These are phyloP conservation scores for Polyplosphaeria fusca DNA, from an alignment of 495 filamentous ascomycete species.

Conservation along the genomic window DNA sequence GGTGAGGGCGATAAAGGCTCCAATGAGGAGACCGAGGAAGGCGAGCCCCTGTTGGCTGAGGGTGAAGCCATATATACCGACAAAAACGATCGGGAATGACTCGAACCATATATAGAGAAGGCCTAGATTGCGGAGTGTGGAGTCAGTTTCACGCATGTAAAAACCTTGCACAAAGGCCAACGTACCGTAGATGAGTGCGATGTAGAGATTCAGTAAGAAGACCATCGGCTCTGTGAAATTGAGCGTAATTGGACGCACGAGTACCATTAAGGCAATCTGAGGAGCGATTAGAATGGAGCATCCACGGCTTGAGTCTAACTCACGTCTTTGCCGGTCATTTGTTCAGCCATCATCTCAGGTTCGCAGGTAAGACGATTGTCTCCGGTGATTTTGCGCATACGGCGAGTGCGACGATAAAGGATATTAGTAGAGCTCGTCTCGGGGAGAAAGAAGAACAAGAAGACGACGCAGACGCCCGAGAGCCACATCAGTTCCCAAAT, in stretches of 20 bases:
- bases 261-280: slow-evolving; percentile 35
- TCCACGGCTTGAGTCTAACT: background rate
- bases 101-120: slow-evolving; percentile 59
- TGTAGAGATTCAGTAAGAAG: slow-evolving; percentile 53
- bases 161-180: no score
- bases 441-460: slow-evolving; percentile 43
- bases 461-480: slow-evolving; percentile 40
- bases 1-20: slow-evolving; percentile 42
- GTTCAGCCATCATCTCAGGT: slow-evolving; percentile 38
- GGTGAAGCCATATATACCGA: slow-evolving; percentile 49
- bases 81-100: slow-evolving; percentile 54
- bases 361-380: slow-evolving; percentile 40
- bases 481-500: slow-evolving; percentile 45
- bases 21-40: slow-evolving; percentile 52
- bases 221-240: slow-evolving; percentile 51
- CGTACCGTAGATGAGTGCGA: slow-evolving; percentile 49
- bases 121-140: no score
- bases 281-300: background rate
- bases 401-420: slow-evolving; percentile 40
- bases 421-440: slow-evolving; percentile 44
- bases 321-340: slow-evolving; percentile 42
- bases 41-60: slow-evolving; percentile 48
- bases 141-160: no score
- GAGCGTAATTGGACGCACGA: slow-evolving; percentile 44
- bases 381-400: slow-evolving; percentile 41